Conservation (phyloP, 805 yeast genomes). For the Wickerhamiella hasegawae region DNA sequence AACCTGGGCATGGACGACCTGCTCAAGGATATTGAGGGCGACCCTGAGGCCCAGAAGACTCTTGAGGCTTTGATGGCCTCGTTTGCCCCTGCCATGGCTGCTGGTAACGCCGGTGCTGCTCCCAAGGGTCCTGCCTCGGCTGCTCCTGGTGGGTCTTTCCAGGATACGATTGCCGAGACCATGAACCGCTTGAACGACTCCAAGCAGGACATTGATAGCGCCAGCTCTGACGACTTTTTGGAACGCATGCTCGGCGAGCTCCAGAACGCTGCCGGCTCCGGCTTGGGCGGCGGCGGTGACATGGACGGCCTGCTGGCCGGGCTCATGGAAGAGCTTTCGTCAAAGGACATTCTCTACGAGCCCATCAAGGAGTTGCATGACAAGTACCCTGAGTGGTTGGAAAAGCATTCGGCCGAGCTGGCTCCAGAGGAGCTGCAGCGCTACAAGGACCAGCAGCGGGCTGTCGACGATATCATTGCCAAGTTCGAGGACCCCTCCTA, state of each 20-base stretch:
- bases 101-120: constrained; percentile 4
- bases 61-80: constrained; percentile 30
- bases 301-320: constrained; percentile 53
- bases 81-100: constrained; percentile 14
- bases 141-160: constrained; percentile 25
- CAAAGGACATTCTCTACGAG: constrained; percentile 73
- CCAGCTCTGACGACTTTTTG: constrained; percentile 33
- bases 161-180: constrained; percentile 64
- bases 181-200: constrained; percentile 64
- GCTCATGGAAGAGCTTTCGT: constrained; percentile 65
- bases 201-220: constrained; percentile 30
- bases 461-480: constrained; percentile 43
- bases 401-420: constrained; percentile 29
- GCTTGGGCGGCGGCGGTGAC: constrained; percentile 26
- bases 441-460: constrained; percentile 44
- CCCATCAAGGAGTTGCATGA: constrained; percentile 69
- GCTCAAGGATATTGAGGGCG: constrained; percentile 32
- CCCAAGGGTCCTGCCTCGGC: constrained; percentile 14
- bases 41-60: constrained; percentile 36
- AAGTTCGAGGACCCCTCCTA: constrained; percentile 54
- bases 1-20: constrained; percentile 28
- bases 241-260: constrained; percentile 55
- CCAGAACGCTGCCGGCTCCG: constrained; percentile 20
- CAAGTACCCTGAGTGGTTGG: constrained; percentile 60
- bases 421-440: constrained; percentile 32